Conservation (phyloP, 2,329 filamentous ascomycete genomes). For the Emergomyces orientalis region DNA sequence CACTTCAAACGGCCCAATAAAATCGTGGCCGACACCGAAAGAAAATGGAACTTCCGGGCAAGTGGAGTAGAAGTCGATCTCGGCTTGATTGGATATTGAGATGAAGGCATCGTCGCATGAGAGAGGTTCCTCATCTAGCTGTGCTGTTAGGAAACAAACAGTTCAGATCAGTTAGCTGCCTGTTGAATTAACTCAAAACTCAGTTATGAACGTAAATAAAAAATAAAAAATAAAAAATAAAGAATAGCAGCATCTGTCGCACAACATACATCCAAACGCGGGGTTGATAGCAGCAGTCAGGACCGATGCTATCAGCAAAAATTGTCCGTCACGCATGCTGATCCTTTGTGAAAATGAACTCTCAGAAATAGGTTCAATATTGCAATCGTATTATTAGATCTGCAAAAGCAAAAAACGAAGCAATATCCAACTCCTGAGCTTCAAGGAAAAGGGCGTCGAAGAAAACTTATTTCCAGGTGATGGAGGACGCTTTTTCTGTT, state of each 20-base stretch:
- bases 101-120: neutral
- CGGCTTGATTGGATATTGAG: neutral
- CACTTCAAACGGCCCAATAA: neutral
- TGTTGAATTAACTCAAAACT: neutral
- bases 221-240: too few species aligned
- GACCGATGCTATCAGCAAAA: neutral
- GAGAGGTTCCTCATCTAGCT: neutral
- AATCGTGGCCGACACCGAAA: neutral
- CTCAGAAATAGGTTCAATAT: neutral
- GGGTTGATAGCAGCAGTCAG: neutral
- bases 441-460: too few species aligned
- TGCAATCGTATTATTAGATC: neutral
- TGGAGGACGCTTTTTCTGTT: neutral
- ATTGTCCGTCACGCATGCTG: neutral
- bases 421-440: too few species aligned
- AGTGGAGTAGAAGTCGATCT: conserved; percentile 1
- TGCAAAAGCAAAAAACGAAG: neutral
- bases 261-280: neutral
- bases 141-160: neutral
- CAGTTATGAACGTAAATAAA: neutral
- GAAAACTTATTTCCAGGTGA: too few species aligned
- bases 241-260: too few species aligned
- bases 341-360: neutral
- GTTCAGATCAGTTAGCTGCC: neutral
- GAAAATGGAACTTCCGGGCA: neutral